Conservation (phyloP, 2,329 filamentous ascomycete genomes). For the Teratosphaeria epicoccoides region DNA sequence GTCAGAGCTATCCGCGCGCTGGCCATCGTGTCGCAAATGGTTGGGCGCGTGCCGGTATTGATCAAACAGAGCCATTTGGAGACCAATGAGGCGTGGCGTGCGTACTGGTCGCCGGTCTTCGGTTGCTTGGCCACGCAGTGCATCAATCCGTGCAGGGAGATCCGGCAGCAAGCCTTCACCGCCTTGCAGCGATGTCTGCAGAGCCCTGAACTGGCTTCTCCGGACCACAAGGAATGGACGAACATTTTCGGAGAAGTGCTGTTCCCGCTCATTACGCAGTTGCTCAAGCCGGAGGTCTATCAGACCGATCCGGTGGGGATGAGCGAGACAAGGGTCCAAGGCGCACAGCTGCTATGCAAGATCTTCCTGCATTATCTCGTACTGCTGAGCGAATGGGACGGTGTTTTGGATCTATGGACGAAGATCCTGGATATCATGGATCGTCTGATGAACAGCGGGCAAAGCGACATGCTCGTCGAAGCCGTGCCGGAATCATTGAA, state of each 20-base stretch:
- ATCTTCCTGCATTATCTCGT: slow-evolving; percentile 92
- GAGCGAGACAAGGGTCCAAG: slow-evolving; percentile 88
- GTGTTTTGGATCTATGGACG: slow-evolving; percentile 79
- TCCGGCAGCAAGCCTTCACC: slow-evolving; percentile 78
- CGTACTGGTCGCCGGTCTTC: slow-evolving; percentile 95
- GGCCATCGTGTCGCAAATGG: slow-evolving; percentile 70
- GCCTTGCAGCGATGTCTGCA: slow-evolving; percentile 77
- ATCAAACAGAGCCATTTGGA: slow-evolving; percentile 93
- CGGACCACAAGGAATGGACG: slow-evolving; percentile 74
- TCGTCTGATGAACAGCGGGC: slow-evolving; percentile 87
- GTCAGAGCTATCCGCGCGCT: slow-evolving; percentile 71
- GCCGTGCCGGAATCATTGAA: slow-evolving; percentile 92
- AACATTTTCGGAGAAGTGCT: slow-evolving; percentile 90
- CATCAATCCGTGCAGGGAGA: slow-evolving; percentile 86
- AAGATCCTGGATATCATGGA: slow-evolving; percentile 69
- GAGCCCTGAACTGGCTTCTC: slow-evolving; percentile 72
- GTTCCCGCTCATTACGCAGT: slow-evolving; percentile 75
- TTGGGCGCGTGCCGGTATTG: slow-evolving; percentile 67
- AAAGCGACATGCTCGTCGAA: slow-evolving; percentile 68
- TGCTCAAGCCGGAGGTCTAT: slow-evolving; percentile 91
- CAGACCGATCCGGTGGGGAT: slow-evolving; percentile 84
- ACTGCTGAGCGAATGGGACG: slow-evolving; percentile 71
- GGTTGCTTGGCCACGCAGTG: slow-evolving; percentile 80
- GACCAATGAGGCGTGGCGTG: slow-evolving; percentile 65
- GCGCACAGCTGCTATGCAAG: slow-evolving; percentile 82